Percentiles rank a stretch among this genome's conserved stretches.
phyloP scores from a whole-genome alignment of 1,139 yeast species.

The Debaryomycetaceae sp. region DNA sequence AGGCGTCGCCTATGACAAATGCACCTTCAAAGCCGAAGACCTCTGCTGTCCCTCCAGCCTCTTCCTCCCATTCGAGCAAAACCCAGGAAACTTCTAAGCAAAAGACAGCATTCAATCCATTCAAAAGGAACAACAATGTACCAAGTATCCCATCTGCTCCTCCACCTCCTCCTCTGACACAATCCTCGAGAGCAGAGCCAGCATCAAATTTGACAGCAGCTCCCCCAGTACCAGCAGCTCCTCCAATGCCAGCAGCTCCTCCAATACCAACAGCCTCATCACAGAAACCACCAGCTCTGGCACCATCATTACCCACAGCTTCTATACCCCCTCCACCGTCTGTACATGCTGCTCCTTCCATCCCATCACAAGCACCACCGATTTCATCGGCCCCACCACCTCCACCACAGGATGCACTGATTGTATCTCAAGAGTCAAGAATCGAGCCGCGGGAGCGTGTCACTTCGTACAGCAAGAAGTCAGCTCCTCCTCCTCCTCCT shows the following conservation, averaged over 20 bases:
- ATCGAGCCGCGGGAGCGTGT: background rate
- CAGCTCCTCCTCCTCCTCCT: conserved; percentile 40
- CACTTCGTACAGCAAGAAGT: conserved; percentile 12
- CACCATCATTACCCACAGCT: conserved; percentile 5
- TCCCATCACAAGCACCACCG: conserved; percentile 19
- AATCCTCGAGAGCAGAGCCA: conserved; percentile 10
- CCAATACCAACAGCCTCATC: conserved; percentile 7
- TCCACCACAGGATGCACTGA: conserved; percentile 3
- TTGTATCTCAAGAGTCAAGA: background rate
- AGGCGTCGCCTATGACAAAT: conserved; percentile 1
- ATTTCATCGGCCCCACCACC: conserved; percentile 14
- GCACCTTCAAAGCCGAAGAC: conserved; percentile 1
- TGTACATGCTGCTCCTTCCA: conserved; percentile 11
- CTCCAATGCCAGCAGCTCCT: conserved; percentile 5
- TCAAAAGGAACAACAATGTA: background rate
- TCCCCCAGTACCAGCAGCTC: conserved; percentile 7
- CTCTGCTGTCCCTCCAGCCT: conserved; percentile 3
- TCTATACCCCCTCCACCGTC: conserved; percentile 12
- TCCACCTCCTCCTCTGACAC: conserved; percentile 12
- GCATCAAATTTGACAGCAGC: conserved; percentile 12
- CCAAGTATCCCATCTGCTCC: conserved; percentile 10
- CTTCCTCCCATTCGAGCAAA: background rate
- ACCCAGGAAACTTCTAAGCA: background rate
- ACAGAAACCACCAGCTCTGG: conserved; percentile 6
- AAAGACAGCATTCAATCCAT: background rate